A percentile compares a stretch with the other conserved stretches of the same genome.
These are phyloP conservation scores for Hysterangium stoloniferum DNA, from an alignment of 768 basidiomycete genomes.

Conservation along the genomic window DNA sequence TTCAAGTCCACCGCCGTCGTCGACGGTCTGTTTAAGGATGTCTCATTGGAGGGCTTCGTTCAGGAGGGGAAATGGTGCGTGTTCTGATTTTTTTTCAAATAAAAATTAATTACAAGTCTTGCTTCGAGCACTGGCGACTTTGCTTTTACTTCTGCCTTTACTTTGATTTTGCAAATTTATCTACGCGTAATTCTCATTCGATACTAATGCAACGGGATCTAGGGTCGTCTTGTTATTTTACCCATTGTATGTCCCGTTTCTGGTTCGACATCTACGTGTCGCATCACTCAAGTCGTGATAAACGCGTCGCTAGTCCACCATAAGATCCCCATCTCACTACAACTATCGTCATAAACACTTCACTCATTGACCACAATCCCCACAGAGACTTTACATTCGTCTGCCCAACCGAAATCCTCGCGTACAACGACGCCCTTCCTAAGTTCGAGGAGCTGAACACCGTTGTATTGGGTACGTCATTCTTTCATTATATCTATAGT, in stretches of 20 bases:
- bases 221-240: slow-evolving; percentile 96
- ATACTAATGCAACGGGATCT: background rate
- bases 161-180: background rate
- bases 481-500: too few relatives aligned
- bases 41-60: slow-evolving; percentile 62
- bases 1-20: slow-evolving; percentile 71
- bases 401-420: slow-evolving; percentile 94
- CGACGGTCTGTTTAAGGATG: slow-evolving; percentile 69
- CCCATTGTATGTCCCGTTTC: slow-evolving; percentile 60
- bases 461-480: slow-evolving; percentile 66
- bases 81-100: slow-evolving; percentile 11
- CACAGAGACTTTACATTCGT: slow-evolving; percentile 80
- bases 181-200: background rate
- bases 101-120: slow-evolving; percentile 12
- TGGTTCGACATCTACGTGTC: slow-evolving; percentile 3
- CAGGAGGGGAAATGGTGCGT: slow-evolving; percentile 73
- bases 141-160: slow-evolving; percentile 4
- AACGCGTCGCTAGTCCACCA: background rate
- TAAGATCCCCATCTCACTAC: background rate
- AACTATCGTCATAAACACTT: too few relatives aligned
- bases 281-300: background rate
- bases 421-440: slow-evolving; percentile 83
- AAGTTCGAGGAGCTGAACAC: slow-evolving; percentile 69
- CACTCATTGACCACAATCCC: background rate
- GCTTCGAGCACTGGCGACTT: background rate